phyloP scores from a whole-genome alignment of 2,329 filamentous ascomycete species.

The Lasiodiplodia gonubiensis region DNA sequence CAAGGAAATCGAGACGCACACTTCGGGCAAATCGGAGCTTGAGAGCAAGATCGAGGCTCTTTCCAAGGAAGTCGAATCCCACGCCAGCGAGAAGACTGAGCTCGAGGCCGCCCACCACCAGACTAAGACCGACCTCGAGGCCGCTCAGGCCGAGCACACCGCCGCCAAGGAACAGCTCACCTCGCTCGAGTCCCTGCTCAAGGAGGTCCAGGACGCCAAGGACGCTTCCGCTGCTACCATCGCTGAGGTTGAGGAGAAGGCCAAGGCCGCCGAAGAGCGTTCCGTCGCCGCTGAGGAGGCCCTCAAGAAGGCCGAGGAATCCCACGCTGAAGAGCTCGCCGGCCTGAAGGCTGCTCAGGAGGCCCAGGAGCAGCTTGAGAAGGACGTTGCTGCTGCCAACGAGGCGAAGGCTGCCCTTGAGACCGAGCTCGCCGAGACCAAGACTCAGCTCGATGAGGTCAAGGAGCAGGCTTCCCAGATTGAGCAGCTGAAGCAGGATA shows the following conservation, averaged over 20 bases:
- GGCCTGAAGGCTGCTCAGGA: slow-evolving; percentile 13
- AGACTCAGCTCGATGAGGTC: slow-evolving; percentile 16
- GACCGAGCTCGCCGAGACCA: slow-evolving; percentile 1
- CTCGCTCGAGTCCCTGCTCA: slow-evolving; percentile 23
- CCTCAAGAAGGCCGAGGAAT: slow-evolving; percentile 22
- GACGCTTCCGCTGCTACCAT: slow-evolving; percentile 20
- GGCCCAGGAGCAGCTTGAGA: slow-evolving; percentile 22
- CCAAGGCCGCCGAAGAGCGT: slow-evolving; percentile 24
- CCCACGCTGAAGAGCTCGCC: slow-evolving; percentile 22
- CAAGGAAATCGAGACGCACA: slow-evolving; percentile 25
- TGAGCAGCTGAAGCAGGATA: slow-evolving; percentile 17
- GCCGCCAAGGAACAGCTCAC: slow-evolving; percentile 26
- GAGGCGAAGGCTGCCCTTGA: slow-evolving; percentile 19
- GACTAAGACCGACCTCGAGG: slow-evolving; percentile 22
- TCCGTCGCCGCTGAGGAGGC: slow-evolving; percentile 20
- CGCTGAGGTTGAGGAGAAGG: slow-evolving; percentile 17
- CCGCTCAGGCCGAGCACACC: slow-evolving; percentile 26
- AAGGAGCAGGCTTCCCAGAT: slow-evolving; percentile 17
- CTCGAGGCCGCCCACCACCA: slow-evolving; percentile 22
- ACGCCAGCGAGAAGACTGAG: slow-evolving; percentile 16
- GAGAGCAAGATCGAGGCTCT: slow-evolving; percentile 26
- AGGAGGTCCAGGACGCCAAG: slow-evolving; percentile 19
- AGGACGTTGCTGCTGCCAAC: slow-evolving; percentile 19
- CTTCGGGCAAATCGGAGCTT: slow-evolving; percentile 24
- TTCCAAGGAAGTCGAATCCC: slow-evolving; percentile 23